Base-by-base conservation (phyloP, 805 yeast species). In the Lipomyces orientalis region DNA sequence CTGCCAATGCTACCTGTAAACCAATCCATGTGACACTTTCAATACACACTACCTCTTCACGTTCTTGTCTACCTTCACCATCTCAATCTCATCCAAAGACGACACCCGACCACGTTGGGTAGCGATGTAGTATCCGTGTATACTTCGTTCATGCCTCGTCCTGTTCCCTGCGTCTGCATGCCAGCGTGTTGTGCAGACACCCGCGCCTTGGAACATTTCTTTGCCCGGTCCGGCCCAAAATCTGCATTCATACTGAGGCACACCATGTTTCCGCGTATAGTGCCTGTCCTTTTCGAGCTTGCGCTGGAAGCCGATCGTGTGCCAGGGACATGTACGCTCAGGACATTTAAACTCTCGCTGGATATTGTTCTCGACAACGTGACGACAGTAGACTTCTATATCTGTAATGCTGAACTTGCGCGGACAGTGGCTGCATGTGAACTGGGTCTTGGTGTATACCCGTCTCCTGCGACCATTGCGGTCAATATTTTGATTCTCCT, bases 91-190 rank as follows among this genome's bases (percentile, higher is more conserved):
- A 22, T 59, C 66, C 35, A 66, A 54, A 2, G 58, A 54, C n/a
- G 66, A 66, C 12, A 43, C 9, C 10, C 49, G 52, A 33, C 66
- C 67, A 4, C 71, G 64, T 10, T 57, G 60, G 5, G 71, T 68
- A 16, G 62, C 55, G 49, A 66, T 62, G 35, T 51, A 66, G 33
- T 68, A 66, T 3, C 75, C 75, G 35, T 74, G 76, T 5, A 74
- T 74, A 46, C 69, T 74, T 35, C 71, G 67, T 57, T 74, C 76
- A 57, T 74, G 76, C 9, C 76, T 56, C 4, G 73, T 66, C 5
- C 76, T 62, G 58, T 74, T 74, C 7, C 76, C 76, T 16, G 75
- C 67, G 55, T 74, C 76, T 12, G 76, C 76, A 52, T 74, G 76
- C 76, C 76, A 74, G 52, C 70, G 69, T 5, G 76, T 74, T 9